Base-by-base conservation (phyloP, 331 rosid species). In the Acacia concinna region DNA sequence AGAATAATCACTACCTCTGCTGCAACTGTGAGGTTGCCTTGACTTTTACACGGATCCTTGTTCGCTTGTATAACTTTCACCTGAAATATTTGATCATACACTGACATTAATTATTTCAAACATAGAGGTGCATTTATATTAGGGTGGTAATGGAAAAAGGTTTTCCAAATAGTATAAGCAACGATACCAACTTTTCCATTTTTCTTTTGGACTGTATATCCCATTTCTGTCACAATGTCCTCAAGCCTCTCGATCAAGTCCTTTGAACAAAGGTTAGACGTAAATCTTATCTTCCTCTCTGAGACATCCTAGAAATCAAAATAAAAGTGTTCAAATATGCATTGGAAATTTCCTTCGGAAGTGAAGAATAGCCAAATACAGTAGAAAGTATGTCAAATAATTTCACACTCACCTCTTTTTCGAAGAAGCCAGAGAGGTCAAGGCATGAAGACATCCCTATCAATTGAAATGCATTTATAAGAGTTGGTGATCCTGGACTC, bases 361-460 rank as follows among this genome's bases (percentile, higher is more conserved):
- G 37, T 35, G 68, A 66, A 14, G 73, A 34, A 37, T 57, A 30
- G 57, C 43, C 6, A 57, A 4, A 83, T 74, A 60, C 59, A 38
- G 2, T 17, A 32, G 3, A 79, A 77, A 18, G 30, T 38, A 31
- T 38, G 64, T 49, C 52, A 14, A 81, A 23, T 31, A 41, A 47
- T 69, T 75, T 14, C 62, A 65, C 30, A 59, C 94, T 84, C 82
- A 93, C 99, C 98, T 96, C 99, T 77, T 86, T 85, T 89, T 96
- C 99, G 81, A 96, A 96, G 84, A 96, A 88, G 56, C 98, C 98
- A 34, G 99, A 96, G 80, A 96, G 97, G 86, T 96, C 99, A 44
- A 96, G 75, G 85, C 90, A 85, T 1, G 97, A 91, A 56, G 98
- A 96, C 99, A 96, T 96, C 78, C 99, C 99, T 78, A 96, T 96